Conservation (phyloP, 1,139 yeast genomes). For the Scheffersomyces titani region DNA sequence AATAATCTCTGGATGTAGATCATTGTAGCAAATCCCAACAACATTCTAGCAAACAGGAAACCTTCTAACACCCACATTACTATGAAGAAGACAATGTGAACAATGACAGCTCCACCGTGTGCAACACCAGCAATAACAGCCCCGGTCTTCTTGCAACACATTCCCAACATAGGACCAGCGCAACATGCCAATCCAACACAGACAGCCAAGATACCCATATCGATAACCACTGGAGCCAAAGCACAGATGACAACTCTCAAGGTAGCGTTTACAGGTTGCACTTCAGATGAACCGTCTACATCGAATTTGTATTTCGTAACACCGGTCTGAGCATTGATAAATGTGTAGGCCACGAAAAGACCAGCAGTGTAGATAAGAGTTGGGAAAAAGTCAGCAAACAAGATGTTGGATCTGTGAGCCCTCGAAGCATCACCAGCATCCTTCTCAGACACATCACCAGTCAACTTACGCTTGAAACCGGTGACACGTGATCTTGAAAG, state of each 20-base stretch:
- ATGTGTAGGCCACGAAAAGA: slow-evolving; percentile 87
- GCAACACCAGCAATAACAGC: slow-evolving; percentile 97
- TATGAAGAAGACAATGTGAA: slow-evolving; percentile 84
- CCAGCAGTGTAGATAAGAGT: slow-evolving; percentile 86
- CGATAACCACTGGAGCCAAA: slow-evolving; percentile 87
- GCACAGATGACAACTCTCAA: slow-evolving; percentile 87
- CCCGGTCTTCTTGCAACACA: slow-evolving; percentile 98
- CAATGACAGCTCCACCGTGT: slow-evolving; percentile 88
- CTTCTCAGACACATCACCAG: slow-evolving; percentile 89
- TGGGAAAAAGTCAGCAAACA: slow-evolving; percentile 86
- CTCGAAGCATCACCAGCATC: slow-evolving; percentile 93
- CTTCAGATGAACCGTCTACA: slow-evolving; percentile 26
- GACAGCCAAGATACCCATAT: slow-evolving; percentile 79
- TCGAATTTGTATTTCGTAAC: slow-evolving; percentile 51
- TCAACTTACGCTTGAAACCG: slow-evolving; percentile 93
- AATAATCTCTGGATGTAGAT: slow-evolving; percentile 85
- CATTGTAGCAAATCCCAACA: slow-evolving; percentile 83
- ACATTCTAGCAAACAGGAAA: slow-evolving; percentile 83
- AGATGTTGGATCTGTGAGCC: slow-evolving; percentile 86
- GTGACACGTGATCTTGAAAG: slow-evolving; percentile 95
- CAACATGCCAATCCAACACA: slow-evolving; percentile 88
- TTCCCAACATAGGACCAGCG: slow-evolving; percentile 91
- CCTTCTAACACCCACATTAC: slow-evolving; percentile 98
- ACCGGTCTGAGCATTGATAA: slow-evolving; percentile 97
- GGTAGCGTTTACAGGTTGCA: slow-evolving; percentile 69